These are phyloP conservation scores for Bipolaris victoriae DNA, from an alignment of 2,329 filamentous ascomycete genomes.

Conservation along the genomic window DNA sequence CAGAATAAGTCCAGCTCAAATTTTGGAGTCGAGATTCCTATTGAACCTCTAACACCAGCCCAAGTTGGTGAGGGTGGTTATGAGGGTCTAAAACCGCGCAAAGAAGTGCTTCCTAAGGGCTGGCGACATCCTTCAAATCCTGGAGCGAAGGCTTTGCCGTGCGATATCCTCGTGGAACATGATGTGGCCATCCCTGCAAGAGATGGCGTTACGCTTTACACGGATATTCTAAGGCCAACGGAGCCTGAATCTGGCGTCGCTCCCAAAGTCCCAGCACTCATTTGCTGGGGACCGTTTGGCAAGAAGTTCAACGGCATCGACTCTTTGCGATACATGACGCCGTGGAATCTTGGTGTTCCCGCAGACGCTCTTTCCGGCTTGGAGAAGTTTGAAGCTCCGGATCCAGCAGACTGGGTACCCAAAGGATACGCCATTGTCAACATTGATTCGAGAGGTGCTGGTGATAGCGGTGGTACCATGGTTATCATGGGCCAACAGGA, in stretches of 20 bases:
- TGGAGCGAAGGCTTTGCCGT: not conserved
- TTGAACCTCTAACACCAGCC: not conserved
- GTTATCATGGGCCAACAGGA: conserved; percentile 1
- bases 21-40: not conserved
- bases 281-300: conserved; percentile 53
- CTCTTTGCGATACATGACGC: conserved; percentile 14
- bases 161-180: conserved; percentile 1
- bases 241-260: conserved; percentile 8
- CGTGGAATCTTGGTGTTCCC: not conserved
- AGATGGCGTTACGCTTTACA: conserved; percentile 5
- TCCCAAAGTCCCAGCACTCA: conserved; percentile 48
- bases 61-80: not conserved
- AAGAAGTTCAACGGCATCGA: conserved; percentile 36
- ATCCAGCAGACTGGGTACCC: conserved; percentile 44
- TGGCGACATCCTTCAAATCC: not conserved
- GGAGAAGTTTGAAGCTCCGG: conserved; percentile 52
- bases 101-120: not conserved
- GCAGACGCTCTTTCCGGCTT: not conserved
- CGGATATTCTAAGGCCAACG: conserved; percentile 18
- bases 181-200: not conserved
- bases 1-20: not conserved
- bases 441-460: conserved; percentile 31
- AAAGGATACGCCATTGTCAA: conserved; percentile 42
- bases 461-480: conserved; percentile 13
- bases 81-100: not conserved